A percentile compares a stretch with the other conserved stretches of the same genome.
phyloP scores from a whole-genome alignment of 2,329 filamentous ascomycete species.

The Epichloe glyceriae region DNA sequence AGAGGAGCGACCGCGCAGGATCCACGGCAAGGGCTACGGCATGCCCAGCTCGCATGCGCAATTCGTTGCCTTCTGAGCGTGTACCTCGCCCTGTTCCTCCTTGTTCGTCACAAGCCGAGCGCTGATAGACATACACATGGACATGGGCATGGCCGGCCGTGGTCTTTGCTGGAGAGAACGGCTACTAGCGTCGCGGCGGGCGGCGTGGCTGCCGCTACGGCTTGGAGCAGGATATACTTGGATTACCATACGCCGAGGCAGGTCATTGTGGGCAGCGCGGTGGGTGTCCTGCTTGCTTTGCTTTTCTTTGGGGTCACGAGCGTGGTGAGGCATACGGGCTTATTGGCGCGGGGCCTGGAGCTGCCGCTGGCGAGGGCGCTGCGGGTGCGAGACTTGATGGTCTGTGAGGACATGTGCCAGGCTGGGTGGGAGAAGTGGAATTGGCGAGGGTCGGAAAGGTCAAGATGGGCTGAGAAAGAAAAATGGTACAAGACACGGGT shows the following conservation, averaged over 20 bases:
- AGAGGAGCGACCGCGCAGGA: slow-evolving; percentile 75
- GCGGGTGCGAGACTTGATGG: slow-evolving; percentile 68
- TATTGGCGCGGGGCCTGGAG: slow-evolving; percentile 61
- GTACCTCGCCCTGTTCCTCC: slow-evolving; percentile 71
- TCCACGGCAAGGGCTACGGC: slow-evolving; percentile 86
- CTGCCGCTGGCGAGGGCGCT: slow-evolving; percentile 50
- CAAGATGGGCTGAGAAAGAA: slow-evolving; percentile 10
- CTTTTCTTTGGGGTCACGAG: slow-evolving; percentile 67
- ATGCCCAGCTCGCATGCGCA: slow-evolving; percentile 95
- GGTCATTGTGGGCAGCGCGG: slow-evolving; percentile 65
- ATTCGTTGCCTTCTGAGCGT: slow-evolving; percentile 87
- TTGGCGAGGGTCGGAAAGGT: slow-evolving; percentile 24
- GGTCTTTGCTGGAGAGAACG: slow-evolving; percentile 48
- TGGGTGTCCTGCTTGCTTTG: slow-evolving; percentile 58
- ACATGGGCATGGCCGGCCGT: slow-evolving; percentile 25
- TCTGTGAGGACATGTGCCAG: slow-evolving; percentile 80
- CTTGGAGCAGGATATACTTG: slow-evolving; percentile 76
- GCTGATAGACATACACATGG: slow-evolving; percentile 4
- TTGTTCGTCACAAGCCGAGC: slow-evolving; percentile 60
- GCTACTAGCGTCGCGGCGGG: slow-evolving; percentile 41
- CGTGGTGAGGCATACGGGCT: slow-evolving; percentile 51
- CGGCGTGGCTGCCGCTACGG: slow-evolving; percentile 52
- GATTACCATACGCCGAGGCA: slow-evolving; percentile 85
- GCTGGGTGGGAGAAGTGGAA: slow-evolving; percentile 90
- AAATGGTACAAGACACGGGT: neutral